Evolutionary conservation across 129 eudicot genomes (phyloP), one percentile per base, ranked within the genome.

Genomic region (Flaveria ramosissima): DNA sequence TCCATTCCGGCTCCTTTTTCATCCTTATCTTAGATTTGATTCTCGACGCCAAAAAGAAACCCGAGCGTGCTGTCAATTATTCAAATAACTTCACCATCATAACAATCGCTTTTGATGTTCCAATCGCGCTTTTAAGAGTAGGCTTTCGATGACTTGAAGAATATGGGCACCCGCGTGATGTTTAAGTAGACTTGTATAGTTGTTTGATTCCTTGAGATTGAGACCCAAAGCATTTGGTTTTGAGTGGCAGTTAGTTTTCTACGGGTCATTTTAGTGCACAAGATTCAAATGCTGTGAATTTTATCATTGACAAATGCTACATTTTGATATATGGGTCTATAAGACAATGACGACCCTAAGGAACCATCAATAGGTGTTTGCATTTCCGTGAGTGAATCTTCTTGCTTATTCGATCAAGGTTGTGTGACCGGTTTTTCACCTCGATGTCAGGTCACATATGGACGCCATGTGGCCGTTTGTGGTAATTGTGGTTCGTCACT

Each of bases 151-250:
- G 52, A 67, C 70, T 80, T 52, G 71, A 39, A 67, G 83, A 83
- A 84, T 77, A 75, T 78, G 67, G 7, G 16, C 50, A 63, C 15
- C 19, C 72, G 62, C 7, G 72, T 78, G 74, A 82, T 80, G 85
- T 78, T 71, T 77, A 72, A 67, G 78, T 69, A 39, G 70, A 74
- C 41, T 24, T 60, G 17, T 24, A 16, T 53, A 79, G 72, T 79
- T 82, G 81, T 56, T 80, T 74, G 85, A 76, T 77, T 80, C 80
- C 77, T 57, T 84, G 73, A 84, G 78, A 77, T 62, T 62, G 57
- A 78, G 82, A 78, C 42, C 9, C 10, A 41, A 17, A 47, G 56
- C 71, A 51, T 71, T 79, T 63, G 47, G 21, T 23, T 59, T 21
- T 79, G 67, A 32, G 26, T 72, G 78, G 73, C 39, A 72, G 62